Percentiles rank a stretch among this genome's conserved stretches.
Conservation (phyloP, 805 yeast species). For the Hanseniaspora thailandica region DNA sequence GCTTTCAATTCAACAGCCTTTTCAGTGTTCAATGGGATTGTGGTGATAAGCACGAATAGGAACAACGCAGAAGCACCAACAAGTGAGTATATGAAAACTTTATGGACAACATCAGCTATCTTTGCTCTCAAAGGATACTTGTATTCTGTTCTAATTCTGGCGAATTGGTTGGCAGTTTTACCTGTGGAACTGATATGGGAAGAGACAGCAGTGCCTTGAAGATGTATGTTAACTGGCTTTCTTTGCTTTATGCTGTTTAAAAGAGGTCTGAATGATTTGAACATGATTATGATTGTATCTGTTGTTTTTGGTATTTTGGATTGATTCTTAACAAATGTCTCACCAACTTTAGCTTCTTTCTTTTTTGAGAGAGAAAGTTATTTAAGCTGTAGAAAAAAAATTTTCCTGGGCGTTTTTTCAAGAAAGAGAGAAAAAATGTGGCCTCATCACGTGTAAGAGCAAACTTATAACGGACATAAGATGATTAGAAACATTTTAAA, state of each 20-base stretch:
- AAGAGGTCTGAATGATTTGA: slow-evolving; percentile 9
- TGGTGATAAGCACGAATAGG: background rate
- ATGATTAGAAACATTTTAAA: too few species aligned
- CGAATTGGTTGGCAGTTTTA: slow-evolving; percentile 2
- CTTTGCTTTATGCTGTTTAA: background rate
- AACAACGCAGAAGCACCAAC: background rate
- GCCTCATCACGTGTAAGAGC: too few species aligned
- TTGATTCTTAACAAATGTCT: too few species aligned
- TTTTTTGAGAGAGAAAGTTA: too few species aligned
- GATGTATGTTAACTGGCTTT: background rate
- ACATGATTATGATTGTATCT: background rate
- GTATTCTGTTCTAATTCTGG: slow-evolving; percentile 12
- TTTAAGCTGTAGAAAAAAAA: too few species aligned
- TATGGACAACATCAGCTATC: slow-evolving; percentile 2
- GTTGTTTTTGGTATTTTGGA: background rate
- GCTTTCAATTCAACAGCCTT: background rate
- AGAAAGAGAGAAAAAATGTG: too few species aligned
- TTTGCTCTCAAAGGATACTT: slow-evolving; percentile 11
- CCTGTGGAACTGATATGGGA: background rate
- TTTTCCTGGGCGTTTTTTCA: too few species aligned
- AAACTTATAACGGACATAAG: too few species aligned
- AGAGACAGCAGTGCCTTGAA: background rate
- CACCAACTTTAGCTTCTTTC: too few species aligned
- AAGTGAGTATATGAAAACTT: background rate
- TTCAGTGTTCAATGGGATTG: slow-evolving; percentile 6